phyloP scores from a whole-genome alignment of 129 eudicot species.

The Calendula officinalis region DNA sequence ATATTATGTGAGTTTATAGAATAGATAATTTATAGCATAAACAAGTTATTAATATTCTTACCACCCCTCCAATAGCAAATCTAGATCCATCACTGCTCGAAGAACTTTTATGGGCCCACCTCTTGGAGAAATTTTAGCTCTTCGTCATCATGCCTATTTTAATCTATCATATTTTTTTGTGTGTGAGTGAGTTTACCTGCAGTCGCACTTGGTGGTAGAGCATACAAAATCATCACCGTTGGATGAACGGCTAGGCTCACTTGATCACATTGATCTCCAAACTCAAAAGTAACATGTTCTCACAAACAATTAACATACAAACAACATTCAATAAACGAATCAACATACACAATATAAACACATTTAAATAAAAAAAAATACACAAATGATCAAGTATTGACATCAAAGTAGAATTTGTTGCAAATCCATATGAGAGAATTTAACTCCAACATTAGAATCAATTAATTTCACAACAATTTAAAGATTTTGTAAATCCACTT shows the following conservation, averaged over 20 bases:
- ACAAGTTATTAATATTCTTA: constrained; percentile 32
- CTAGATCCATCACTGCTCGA: constrained; percentile 81
- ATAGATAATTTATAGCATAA: neutral
- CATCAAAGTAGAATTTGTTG: no score
- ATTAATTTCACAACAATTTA: no score
- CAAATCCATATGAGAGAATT: no score
- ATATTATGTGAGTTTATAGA: neutral
- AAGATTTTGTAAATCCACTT: no score
- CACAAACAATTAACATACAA: constrained; percentile 2
- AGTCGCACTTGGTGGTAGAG: constrained; percentile 57
- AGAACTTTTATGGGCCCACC: constrained; percentile 70
- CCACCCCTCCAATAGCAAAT: constrained; percentile 83
- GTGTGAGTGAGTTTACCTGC: no score
- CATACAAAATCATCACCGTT: constrained; percentile 68
- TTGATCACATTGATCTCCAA: constrained; percentile 63
- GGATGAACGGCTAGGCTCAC: constrained; percentile 78
- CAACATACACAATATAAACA: no score
- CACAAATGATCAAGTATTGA: no score
- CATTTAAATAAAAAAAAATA: no score
- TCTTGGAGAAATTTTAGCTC: constrained; percentile 59
- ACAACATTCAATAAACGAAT: no score
- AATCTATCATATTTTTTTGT: neutral
- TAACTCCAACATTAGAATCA: no score
- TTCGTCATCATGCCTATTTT: no score
- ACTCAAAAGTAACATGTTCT: constrained; percentile 41